Base-by-base conservation (phyloP, 352 stramenopile species). In the Saprolegnia parasitica region DNA sequence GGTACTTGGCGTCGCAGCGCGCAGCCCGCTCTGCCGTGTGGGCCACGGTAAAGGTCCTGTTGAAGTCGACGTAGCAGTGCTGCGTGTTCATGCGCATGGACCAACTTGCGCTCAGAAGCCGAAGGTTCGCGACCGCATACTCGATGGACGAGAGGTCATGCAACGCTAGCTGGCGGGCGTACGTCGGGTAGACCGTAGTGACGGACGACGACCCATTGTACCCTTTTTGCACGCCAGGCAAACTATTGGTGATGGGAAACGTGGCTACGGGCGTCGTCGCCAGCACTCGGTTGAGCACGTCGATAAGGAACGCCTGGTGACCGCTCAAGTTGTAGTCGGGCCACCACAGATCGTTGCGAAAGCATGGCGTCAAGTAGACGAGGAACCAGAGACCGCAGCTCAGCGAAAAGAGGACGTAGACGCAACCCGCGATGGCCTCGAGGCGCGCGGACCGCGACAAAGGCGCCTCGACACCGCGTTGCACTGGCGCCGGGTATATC, bases 41-140 rank as follows among this genome's bases (percentile, higher is more conserved):
- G 0, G 63, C 63, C 37, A 70, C 45, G 47, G 40, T 46, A 21
- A 60, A 70, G 20, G 16, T 20, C 24, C 26, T 46, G 29, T 46
- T 32, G n/a, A 70, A 70, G 29, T 70, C 63, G 1, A 70, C 63
- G 45, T 46, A 70, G 42, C 63, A 70, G 21, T 61, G 42, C 49
- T 67, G 61, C 26, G 61, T 67, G 29, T 21, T 39, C 37, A 55
- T 42, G 54, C 54, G 54, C 54, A 61, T 61, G 54, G 20, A 39
- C 54, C 54, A 61, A 9, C 35, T 63, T 15, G 29, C 56, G 18
- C 29, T 63, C 16, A 63, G 35, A 2, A 18, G 20, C 16, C 56
- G 56, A 23, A 63, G 29, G 35, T 46, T 49, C 11, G 56, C 35
- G 32, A 49, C 21, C 1, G 56, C 21, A 5, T 40, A 40, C 54